Base-by-base conservation (phyloP, 768 basidiomycete species). In the Pleurotus djamor region DNA sequence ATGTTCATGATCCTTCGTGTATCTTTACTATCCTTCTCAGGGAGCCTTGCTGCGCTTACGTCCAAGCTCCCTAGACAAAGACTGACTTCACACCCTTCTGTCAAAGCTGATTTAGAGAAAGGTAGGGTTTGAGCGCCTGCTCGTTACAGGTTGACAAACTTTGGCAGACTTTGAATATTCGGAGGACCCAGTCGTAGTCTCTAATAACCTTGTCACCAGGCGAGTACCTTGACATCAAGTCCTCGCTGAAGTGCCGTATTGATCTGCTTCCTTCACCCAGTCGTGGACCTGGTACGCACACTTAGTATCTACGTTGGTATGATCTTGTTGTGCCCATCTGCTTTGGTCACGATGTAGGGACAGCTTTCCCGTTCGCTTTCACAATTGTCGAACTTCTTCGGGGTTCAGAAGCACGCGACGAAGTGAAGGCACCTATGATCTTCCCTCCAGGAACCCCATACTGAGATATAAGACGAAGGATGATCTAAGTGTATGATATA, bases 201-300 rank as follows among this genome's bases (percentile, higher is more conserved):
- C 89, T 4, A 83, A 80, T 0, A 86, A 83, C 54, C 76, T 94
- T 4, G 78, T 94, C 9, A 92, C 91, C n/a, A 92, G 89, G 91
- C 89, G 58, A 35, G n/a, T n/a, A n/a, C n/a, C n/a, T n/a, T n/a
- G n/a, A n/a, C n/a, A n/a, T n/a, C n/a, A n/a, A n/a, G n/a, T n/a
- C n/a, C n/a, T n/a, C n/a, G n/a, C n/a, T n/a, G n/a, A n/a, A n/a
- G n/a, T n/a, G n/a, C n/a, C n/a, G n/a, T n/a, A n/a, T n/a, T n/a
- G n/a, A n/a, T n/a, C n/a, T n/a, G n/a, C n/a, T n/a, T n/a, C n/a
- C n/a, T n/a, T n/a, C n/a, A n/a, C n/a, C n/a, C n/a, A n/a, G n/a
- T n/a, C n/a, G n/a, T n/a, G n/a, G n/a, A n/a, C n/a, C n/a, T n/a
- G n/a, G n/a, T n/a, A 48, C 14, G 8, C 41, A 21, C 17, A 57